These are phyloP conservation scores for Neocatenulostroma microsporum DNA, from an alignment of 2,329 filamentous ascomycete genomes.

Conservation along the genomic window DNA sequence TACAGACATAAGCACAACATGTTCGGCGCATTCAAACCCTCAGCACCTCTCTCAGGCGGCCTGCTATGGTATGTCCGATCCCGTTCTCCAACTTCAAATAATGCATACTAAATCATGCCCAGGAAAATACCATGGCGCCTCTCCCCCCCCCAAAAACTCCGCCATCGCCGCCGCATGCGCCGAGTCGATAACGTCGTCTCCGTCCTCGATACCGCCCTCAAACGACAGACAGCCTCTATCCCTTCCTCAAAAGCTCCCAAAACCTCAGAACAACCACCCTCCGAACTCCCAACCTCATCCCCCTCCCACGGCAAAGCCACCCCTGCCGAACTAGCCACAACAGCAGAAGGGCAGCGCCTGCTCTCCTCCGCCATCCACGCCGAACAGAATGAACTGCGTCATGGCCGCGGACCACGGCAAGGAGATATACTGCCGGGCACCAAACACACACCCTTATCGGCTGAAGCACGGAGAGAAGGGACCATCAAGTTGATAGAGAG, in stretches of 20 bases:
- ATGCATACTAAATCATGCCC: constrained; percentile 10
- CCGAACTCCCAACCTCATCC: constrained; percentile 4
- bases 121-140: constrained; percentile 97
- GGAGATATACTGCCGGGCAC: constrained; percentile 20
- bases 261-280: constrained; percentile 4
- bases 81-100: not conserved
- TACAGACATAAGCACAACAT: constrained; percentile 45
- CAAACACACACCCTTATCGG: constrained; percentile 13
- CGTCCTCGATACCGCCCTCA: constrained; percentile 70
- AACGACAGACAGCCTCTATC: constrained; percentile 48
- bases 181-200: constrained; percentile 82
- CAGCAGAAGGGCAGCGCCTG: constrained; percentile 27
- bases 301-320: constrained; percentile 16
- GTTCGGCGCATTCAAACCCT: constrained; percentile 77
- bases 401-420: constrained; percentile 26
- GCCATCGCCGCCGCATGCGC: constrained; percentile 73
- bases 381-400: constrained; percentile 16
- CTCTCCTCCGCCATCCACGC: constrained; percentile 13
- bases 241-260: too few species aligned
- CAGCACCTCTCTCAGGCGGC: constrained; percentile 67
- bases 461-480: constrained; percentile 37
- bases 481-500: constrained; percentile 68
- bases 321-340: constrained; percentile 21
- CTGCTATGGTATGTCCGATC: constrained; percentile 71
- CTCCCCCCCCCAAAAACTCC: constrained; percentile 81